Conservation (phyloP, 1,139 yeast species). For the Sugiyamaella grinbergsii region DNA sequence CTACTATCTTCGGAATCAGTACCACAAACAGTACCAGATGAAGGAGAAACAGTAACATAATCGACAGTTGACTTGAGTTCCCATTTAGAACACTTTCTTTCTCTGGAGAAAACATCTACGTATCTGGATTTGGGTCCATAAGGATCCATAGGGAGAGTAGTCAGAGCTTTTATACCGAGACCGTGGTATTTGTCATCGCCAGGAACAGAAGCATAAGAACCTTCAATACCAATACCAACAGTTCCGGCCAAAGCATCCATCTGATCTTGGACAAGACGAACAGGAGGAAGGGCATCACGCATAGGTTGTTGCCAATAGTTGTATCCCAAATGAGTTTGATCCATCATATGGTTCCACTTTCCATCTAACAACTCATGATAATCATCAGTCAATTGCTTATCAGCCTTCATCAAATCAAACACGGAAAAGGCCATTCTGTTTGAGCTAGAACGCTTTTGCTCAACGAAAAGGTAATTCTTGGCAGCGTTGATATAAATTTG, state of each 20-base stretch:
- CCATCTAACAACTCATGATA: conserved; percentile 28
- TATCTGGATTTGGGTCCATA: conserved; percentile 21
- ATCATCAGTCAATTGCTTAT: conserved; percentile 23
- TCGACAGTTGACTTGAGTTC: conserved; percentile 19
- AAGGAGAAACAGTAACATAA: conserved; percentile 19
- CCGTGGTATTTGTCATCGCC: conserved; percentile 28
- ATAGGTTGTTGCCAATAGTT: conserved; percentile 30
- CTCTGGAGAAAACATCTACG: conserved; percentile 28
- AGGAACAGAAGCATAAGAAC: conserved; percentile 26
- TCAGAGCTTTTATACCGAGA: conserved; percentile 21
- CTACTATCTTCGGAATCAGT: conserved; percentile 18
- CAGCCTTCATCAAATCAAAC: conserved; percentile 23
- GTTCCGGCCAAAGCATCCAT: conserved; percentile 22
- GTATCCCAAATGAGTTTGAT: conserved; percentile 29
- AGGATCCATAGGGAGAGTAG: conserved; percentile 24
- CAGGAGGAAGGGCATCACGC: conserved; percentile 29
- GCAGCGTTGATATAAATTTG: conserved; percentile 27
- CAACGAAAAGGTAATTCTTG: conserved; percentile 25
- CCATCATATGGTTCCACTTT: conserved; percentile 32
- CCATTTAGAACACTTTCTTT: conserved; percentile 19
- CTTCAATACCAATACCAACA: conserved; percentile 26
- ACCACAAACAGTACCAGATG: conserved; percentile 24
- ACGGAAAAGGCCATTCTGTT: conserved; percentile 24
- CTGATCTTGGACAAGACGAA: conserved; percentile 22
- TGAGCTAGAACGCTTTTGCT: conserved; percentile 26